Base-by-base conservation (phyloP, 2,329 filamentous ascomycete genomes). In the Macrophomina phaseolina region DNA sequence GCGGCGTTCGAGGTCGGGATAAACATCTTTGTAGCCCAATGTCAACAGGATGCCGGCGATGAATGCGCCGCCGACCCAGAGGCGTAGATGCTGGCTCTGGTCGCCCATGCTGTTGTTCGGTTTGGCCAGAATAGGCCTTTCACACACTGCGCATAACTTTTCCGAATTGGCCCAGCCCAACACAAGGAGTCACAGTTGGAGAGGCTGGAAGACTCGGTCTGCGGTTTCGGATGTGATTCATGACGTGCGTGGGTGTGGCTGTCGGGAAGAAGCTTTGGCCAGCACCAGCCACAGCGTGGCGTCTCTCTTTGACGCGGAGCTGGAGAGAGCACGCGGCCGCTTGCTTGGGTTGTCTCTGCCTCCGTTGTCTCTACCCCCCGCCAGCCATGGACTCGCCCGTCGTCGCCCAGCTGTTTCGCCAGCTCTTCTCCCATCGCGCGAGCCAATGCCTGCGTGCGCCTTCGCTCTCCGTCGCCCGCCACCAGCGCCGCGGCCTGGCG, bases 21-120 rank as follows among this genome's bases (percentile, higher is more conserved):
- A 94, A 45, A 94, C 78, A 75, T 94, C 91, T 78, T 93, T 93
- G 81, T 92, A 89, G 67, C 90, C 90, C 2, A 95, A 80, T 0
- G 92, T 93, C 66, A 94, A 78, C 62, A 93, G 81, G 64, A 93
- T 85, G 51, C 94, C 93, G 9, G 91, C 85, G n/a, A 90, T 77
- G 73, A 97, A 97, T 74, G 91, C 91, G 23, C 89, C 81, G 66
- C 87, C 84, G 49, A 93, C 77, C 69, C 90, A 92, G 34, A 89
- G 86, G 3, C 85, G 75, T 28, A 74, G 71, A 56, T 70, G 71
- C 56, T 75, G 75, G 51, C 74, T 71, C 38, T 38, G 49, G 7
- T 6, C 30, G 49, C 48, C 58, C 56, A 62, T 67, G 40, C 58
- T 67, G 56, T 55, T 56, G 16, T 28, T 5, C 30, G 11, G 11